Percentiles rank a stretch among this genome's conserved stretches.
Conservation (phyloP, 1,284 basidiomycete genomes). For the Cerrena zonata region DNA sequence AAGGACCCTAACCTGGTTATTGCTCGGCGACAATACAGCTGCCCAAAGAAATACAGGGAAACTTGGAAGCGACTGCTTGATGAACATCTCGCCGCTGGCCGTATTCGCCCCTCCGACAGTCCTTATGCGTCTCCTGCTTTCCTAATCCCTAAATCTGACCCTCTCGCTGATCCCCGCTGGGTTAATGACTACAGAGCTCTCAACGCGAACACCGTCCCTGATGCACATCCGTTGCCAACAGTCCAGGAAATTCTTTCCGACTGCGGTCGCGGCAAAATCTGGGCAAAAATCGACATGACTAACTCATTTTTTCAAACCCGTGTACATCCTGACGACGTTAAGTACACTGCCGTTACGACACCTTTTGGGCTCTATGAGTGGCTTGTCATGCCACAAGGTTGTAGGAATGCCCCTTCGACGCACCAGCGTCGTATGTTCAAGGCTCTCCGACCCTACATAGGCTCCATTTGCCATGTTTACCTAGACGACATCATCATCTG, state of each 20-base stretch:
- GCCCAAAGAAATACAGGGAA: conserved; percentile 18
- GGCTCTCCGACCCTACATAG: conserved; percentile 28
- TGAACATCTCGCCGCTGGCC: conserved; percentile 14
- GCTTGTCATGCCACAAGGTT: conserved; percentile 39
- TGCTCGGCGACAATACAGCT: conserved; percentile 13
- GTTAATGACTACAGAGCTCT: conserved; percentile 36
- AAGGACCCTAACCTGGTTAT: conserved; percentile 14
- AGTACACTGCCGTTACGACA: conserved; percentile 33
- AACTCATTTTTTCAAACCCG: conserved; percentile 37
- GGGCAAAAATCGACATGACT: conserved; percentile 36
- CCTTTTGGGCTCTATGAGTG: conserved; percentile 37
- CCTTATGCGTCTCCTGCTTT: conserved; percentile 30
- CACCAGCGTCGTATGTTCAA: conserved; percentile 31
- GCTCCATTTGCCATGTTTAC: no score
- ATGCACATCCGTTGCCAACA: conserved; percentile 32
- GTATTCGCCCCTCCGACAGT: conserved; percentile 22
- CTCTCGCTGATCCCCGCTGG: conserved; percentile 30
- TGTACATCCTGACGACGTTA: conserved; percentile 32
- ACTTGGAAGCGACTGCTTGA: conserved; percentile 14
- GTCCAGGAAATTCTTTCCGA: no score
- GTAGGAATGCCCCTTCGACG: conserved; percentile 31
- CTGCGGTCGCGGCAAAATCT: conserved; percentile 29
- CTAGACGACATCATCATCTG: no score
- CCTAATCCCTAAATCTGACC: conserved; percentile 35
- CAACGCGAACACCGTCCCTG: conserved; percentile 32